These are phyloP conservation scores for Asparagopsis taxiformis DNA, from an alignment of 31 red algal species.

Conservation along the genomic window DNA sequence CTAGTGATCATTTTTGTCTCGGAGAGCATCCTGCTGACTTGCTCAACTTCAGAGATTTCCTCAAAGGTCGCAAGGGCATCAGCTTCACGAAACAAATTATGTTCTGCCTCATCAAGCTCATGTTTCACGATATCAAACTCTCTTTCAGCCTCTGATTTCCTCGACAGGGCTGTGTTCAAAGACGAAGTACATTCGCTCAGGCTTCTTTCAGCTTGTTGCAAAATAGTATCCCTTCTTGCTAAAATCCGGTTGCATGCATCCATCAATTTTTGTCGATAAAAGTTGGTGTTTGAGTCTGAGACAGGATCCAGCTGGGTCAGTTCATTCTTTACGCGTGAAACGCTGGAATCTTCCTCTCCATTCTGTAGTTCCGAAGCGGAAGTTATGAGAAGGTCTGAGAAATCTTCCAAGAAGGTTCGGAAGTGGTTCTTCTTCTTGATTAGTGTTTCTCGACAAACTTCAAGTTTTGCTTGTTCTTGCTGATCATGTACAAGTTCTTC, in stretches of 20 bases:
- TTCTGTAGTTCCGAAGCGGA: conserved; percentile 2
- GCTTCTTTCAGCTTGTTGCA: conserved; percentile 2
- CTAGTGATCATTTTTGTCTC: conserved; percentile 20
- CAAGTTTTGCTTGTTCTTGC: conserved; percentile 39
- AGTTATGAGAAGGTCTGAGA: conserved; percentile 20
- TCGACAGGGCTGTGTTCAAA: conserved; percentile 4
- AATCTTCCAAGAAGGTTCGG: conserved; percentile 16
- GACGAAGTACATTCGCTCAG: neutral
- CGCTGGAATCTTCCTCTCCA: conserved; percentile 4
- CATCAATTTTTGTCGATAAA: conserved; percentile 18
- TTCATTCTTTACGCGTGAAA: neutral
- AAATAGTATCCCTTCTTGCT: conserved; percentile 17
- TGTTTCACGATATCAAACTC: neutral
- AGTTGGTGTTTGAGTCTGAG: neutral
- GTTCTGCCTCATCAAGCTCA: no score
- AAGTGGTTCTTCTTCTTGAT: conserved; percentile 15
- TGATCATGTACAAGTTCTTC: conserved; percentile 32
- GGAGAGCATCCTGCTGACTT: conserved; percentile 24
- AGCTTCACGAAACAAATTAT: no score
- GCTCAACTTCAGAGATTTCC: no score
- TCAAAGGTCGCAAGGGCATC: no score
- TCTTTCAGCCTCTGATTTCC: conserved; percentile 4
- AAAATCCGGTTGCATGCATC: conserved; percentile 18
- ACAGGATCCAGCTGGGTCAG: neutral
- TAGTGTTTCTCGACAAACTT: conserved; percentile 12